Percentiles rank a stretch among this genome's conserved stretches.
These are phyloP conservation scores for Blastomyces silverae DNA, from an alignment of 2,329 filamentous ascomycete species.

Conservation along the genomic window DNA sequence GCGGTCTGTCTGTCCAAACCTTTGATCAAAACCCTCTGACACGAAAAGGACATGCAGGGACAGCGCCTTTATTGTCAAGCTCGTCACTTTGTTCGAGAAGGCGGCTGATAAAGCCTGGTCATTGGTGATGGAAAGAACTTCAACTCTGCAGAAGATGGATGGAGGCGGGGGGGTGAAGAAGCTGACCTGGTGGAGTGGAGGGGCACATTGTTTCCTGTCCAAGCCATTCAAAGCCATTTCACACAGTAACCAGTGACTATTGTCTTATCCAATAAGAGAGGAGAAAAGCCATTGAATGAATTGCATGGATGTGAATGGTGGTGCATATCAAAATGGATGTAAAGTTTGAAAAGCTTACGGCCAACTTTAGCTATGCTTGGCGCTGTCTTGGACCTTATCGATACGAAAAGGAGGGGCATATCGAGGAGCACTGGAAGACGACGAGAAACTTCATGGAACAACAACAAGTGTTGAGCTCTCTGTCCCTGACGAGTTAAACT, in stretches of 20 bases:
- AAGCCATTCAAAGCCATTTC: too few species aligned
- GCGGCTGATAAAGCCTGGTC: neutral
- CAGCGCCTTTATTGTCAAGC: constrained; percentile 4
- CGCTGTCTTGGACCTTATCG: neutral
- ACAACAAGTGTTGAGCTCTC: too few species aligned
- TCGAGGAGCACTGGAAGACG: neutral
- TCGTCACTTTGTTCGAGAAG: neutral
- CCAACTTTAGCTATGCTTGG: neutral
- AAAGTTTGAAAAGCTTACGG: neutral
- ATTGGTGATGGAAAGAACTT: neutral
- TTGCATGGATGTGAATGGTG: neutral
- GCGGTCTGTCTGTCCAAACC: neutral
- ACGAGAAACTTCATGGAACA: too few species aligned
- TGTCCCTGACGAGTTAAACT: too few species aligned
- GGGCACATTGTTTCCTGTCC: too few species aligned
- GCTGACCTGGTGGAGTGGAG: too few species aligned
- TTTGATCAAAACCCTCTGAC: neutral
- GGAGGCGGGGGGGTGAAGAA: neutral
- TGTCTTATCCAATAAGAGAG: too few species aligned
- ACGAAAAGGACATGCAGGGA: neutral
- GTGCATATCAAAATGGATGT: neutral
- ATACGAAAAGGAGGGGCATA: constrained; percentile 4
- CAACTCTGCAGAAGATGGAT: neutral
- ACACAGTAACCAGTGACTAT: too few species aligned
- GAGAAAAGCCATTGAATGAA: neutral